phyloP scores from a whole-genome alignment of 345 rosid genomes.

The Corymbia maculata region DNA sequence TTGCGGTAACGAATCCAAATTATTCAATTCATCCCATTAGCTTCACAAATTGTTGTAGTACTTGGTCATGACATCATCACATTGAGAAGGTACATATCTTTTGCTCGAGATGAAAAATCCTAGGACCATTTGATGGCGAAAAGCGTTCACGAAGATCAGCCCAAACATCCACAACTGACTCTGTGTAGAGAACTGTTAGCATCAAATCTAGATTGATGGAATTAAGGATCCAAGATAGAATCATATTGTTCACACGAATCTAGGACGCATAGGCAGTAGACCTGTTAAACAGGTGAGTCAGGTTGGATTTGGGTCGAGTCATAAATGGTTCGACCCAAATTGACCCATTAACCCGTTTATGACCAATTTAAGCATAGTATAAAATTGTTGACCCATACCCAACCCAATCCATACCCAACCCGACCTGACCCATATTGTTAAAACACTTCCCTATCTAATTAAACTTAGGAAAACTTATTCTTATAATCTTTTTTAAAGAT shows the following conservation, averaged over 20 bases:
- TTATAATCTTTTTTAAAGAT: no score
- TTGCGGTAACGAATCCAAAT: background rate
- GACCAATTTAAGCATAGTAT: no score
- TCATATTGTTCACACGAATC: background rate
- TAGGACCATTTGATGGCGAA: background rate
- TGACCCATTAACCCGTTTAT: no score
- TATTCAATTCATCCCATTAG: background rate
- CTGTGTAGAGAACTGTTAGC: background rate
- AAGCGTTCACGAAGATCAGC: background rate
- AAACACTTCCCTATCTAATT: no score
- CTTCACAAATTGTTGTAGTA: background rate
- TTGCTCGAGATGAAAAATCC: background rate
- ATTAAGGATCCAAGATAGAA: background rate
- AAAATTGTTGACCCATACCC: no score
- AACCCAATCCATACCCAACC: no score
- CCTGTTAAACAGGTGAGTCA: no score
- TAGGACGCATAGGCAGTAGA: accelerated
- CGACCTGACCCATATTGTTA: no score
- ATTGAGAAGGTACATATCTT: background rate
- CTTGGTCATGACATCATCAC: background rate
- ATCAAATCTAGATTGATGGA: background rate
- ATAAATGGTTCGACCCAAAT: no score
- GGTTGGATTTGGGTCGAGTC: no score
- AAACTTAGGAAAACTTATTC: no score
- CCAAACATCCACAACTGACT: accelerated